phyloP scores from a whole-genome alignment of 2,329 filamentous ascomycete species.

The Fragosphaeria purpurea region DNA sequence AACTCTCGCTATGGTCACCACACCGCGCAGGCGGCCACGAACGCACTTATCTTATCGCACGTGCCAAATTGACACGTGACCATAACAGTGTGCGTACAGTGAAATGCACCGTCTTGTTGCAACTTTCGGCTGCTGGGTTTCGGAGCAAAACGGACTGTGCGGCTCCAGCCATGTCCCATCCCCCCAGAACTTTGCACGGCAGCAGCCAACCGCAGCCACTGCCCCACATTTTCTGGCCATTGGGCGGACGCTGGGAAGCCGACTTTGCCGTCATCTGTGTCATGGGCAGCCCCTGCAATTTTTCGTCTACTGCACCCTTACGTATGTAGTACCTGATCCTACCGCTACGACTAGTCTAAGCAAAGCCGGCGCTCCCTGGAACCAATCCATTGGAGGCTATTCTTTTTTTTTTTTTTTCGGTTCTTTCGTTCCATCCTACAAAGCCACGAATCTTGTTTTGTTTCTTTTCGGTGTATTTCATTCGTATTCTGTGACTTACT shows the following conservation, averaged over 20 bases:
- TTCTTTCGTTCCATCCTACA: neutral
- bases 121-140: neutral
- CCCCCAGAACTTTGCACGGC: neutral
- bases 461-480: too few relatives aligned
- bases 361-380: too few relatives aligned
- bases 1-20: too few relatives aligned
- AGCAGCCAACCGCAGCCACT: neutral
- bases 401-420: neutral
- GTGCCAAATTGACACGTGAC: neutral
- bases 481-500: neutral
- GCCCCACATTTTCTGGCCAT: slow-evolving; percentile 5
- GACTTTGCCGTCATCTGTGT: slow-evolving; percentile 9
- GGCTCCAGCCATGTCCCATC: too few relatives aligned
- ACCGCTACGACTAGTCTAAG: too few relatives aligned
- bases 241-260: slow-evolving; percentile 4
- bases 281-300: slow-evolving; percentile 6
- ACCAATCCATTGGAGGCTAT: too few relatives aligned
- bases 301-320: slow-evolving; percentile 3
- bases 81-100: slow-evolving; percentile 4
- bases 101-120: neutral
- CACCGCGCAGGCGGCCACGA: too few relatives aligned
- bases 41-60: too few relatives aligned
- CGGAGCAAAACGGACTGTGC: slow-evolving; percentile 8
- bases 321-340: neutral
- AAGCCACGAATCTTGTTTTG: too few relatives aligned